These are phyloP conservation scores for Puccinia polysora DNA, from an alignment of 1,284 basidiomycete genomes.

Conservation along the genomic window DNA sequence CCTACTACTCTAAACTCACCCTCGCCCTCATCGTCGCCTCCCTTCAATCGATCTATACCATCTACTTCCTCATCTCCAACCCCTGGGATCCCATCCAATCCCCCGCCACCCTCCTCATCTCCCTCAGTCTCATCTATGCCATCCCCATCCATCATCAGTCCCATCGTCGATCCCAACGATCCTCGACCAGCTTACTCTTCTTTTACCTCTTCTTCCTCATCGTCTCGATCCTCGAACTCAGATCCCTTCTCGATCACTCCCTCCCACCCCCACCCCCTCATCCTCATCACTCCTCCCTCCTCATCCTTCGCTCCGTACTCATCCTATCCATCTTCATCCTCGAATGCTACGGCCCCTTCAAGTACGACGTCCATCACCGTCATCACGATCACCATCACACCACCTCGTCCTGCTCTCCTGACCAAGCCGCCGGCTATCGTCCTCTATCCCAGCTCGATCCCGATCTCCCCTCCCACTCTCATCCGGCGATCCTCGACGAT, in stretches of 20 bases:
- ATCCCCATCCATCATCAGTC: conserved; percentile 34
- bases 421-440: background rate
- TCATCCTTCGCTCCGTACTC: conserved; percentile 57
- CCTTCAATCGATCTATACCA: background rate
- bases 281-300: conserved; percentile 57
- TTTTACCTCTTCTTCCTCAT: conserved; percentile 74
- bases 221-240: conserved; percentile 61
- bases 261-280: conserved; percentile 48
- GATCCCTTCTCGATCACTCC: conserved; percentile 58
- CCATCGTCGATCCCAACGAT: conserved; percentile 69
- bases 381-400: background rate
- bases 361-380: conserved; percentile 53
- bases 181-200: conserved; percentile 71
- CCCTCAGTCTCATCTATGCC: background rate
- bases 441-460: conserved; percentile 45
- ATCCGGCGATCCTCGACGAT: conserved; percentile 46
- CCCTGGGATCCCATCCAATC: conserved; percentile 15
- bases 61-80: conserved; percentile 5
- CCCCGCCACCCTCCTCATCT: background rate
- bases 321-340: conserved; percentile 63
- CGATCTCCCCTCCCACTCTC: conserved; percentile 34
- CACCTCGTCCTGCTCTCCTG: background rate
- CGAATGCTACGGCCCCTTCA: conserved; percentile 69
- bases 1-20: conserved; percentile 3
- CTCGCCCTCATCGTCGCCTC: background rate